Conservation (phyloP, 495 filamentous ascomycete genomes). For the Penicillium soppii region DNA sequence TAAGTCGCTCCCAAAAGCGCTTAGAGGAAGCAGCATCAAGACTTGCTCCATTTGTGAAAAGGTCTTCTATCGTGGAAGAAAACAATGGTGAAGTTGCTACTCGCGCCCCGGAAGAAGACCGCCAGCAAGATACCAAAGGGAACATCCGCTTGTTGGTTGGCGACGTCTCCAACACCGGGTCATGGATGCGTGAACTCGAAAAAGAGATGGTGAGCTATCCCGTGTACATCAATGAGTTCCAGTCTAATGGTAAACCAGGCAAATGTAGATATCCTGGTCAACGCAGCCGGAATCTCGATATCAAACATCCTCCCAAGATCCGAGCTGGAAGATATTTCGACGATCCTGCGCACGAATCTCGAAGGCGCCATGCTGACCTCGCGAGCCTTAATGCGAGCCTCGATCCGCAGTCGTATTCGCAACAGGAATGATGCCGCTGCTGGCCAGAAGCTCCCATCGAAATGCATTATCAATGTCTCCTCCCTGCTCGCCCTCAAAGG, state of each 20-base stretch:
- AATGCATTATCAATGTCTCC: slow-evolving; percentile 78
- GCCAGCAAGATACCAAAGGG: slow-evolving; percentile 2
- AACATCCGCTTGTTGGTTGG: slow-evolving; percentile 40
- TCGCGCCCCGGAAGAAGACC: slow-evolving; percentile 18
- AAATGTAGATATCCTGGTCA: slow-evolving; percentile 65
- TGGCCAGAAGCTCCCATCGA: slow-evolving; percentile 20
- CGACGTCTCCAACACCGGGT: slow-evolving; percentile 42
- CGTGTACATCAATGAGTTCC: not conserved
- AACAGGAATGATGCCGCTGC: slow-evolving; percentile 17
- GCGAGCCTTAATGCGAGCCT: slow-evolving; percentile 48
- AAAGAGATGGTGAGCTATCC: slow-evolving; percentile 37
- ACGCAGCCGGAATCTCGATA: slow-evolving; percentile 71
- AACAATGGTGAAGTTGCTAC: slow-evolving; percentile 11
- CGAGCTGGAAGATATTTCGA: slow-evolving; percentile 36
- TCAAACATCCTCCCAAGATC: slow-evolving; percentile 54
- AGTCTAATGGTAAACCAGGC: slow-evolving; percentile 19
- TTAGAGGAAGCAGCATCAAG: slow-evolving; percentile 37
- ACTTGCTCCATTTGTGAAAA: slow-evolving; percentile 6
- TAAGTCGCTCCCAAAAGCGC: slow-evolving; percentile 43
- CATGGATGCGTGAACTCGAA: slow-evolving; percentile 48
- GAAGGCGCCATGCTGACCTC: slow-evolving; percentile 67
- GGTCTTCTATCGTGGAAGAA: not conserved
- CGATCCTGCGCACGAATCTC: slow-evolving; percentile 66
- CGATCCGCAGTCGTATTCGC: slow-evolving; percentile 36
- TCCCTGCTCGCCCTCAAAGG: slow-evolving; percentile 66